A percentile compares a stretch with the other conserved stretches of the same genome.
These are phyloP conservation scores for Penicillium riverlandense DNA, from an alignment of 495 filamentous ascomycete species.

Conservation along the genomic window DNA sequence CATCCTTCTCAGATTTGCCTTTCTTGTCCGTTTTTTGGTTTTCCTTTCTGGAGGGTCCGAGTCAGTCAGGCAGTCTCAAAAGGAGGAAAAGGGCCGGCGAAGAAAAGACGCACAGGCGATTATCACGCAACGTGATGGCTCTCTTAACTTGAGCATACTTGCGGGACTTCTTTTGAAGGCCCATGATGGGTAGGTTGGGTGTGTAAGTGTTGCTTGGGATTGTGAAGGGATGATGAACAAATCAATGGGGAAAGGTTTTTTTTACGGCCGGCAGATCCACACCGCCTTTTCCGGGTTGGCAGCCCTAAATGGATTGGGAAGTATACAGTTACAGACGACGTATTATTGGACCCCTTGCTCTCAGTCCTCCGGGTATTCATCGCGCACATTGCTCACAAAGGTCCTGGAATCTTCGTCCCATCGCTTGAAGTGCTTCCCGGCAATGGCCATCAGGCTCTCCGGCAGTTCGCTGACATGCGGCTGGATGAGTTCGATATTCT, in stretches of 20 bases:
- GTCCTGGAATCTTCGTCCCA: slow-evolving; percentile 58
- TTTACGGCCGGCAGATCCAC: no score
- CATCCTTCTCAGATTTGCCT: slow-evolving; percentile 23
- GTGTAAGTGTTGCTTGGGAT: no score
- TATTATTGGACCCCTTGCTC: no score
- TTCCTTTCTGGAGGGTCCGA: slow-evolving; percentile 50
- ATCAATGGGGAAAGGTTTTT: no score
- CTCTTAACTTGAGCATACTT: slow-evolving; percentile 50
- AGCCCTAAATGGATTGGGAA: no score
- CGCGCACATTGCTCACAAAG: slow-evolving; percentile 82
- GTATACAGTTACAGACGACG: no score
- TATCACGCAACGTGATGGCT: slow-evolving; percentile 17
- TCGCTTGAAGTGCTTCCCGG: slow-evolving; percentile 83
- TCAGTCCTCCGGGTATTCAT: slow-evolving; percentile 82
- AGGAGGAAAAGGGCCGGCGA: not conserved
- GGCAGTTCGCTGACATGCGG: slow-evolving; percentile 41
- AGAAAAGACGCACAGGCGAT: slow-evolving; percentile 13
- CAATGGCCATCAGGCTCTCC: slow-evolving; percentile 53
- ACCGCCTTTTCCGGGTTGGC: no score
- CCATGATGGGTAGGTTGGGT: slow-evolving; percentile 36
- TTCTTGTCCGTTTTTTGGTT: slow-evolving; percentile 54
- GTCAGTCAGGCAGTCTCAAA: slow-evolving; percentile 40
- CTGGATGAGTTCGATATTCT: slow-evolving; percentile 66
- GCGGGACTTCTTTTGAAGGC: slow-evolving; percentile 54
- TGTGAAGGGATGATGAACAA: no score